Evolutionary conservation across 495 filamentous ascomycete genomes (phyloP).

Genomic region (Parmelia sp.): DNA sequence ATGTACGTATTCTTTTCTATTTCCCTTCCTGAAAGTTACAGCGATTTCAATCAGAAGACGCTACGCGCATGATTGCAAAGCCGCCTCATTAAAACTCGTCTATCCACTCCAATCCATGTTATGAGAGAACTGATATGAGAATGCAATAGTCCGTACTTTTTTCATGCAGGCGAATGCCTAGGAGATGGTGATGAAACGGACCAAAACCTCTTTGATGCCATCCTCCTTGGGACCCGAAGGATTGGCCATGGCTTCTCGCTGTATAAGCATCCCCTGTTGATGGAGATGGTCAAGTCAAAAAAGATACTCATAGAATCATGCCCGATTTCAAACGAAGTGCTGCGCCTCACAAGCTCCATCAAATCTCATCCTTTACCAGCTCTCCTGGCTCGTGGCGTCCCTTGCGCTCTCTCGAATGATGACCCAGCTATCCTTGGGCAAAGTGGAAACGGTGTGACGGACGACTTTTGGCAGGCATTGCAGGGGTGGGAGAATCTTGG

Average conservation of each 20-base stretch:
- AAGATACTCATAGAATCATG: constrained; percentile 83
- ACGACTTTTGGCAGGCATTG: constrained; percentile 89
- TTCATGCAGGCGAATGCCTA: constrained; percentile 83
- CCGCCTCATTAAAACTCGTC: neutral
- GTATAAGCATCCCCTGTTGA: constrained; percentile 84
- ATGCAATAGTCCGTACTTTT: constrained; percentile 65
- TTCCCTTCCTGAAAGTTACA: neutral
- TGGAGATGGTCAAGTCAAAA: constrained; percentile 80
- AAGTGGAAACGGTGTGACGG: constrained; percentile 66
- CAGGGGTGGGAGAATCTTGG: constrained; percentile 83
- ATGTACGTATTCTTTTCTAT: constrained; percentile 36
- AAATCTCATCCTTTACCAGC: constrained; percentile 76
- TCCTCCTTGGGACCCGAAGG: constrained; percentile 77
- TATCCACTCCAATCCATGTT: neutral
- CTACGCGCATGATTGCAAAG: neutral
- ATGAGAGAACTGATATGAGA: neutral
- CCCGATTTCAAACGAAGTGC: constrained; percentile 77
- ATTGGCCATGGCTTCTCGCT: constrained; percentile 86
- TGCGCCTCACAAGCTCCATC: constrained; percentile 69
- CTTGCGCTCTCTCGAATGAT: constrained; percentile 73
- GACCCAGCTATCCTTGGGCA: constrained; percentile 79
- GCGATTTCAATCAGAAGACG: neutral
- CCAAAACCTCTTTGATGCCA: constrained; percentile 82
- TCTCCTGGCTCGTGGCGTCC: constrained; percentile 75
- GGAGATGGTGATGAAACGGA: constrained; percentile 71